Base-by-base conservation (phyloP, 352 stramenopile species). In the Phytophthora cajani region DNA sequence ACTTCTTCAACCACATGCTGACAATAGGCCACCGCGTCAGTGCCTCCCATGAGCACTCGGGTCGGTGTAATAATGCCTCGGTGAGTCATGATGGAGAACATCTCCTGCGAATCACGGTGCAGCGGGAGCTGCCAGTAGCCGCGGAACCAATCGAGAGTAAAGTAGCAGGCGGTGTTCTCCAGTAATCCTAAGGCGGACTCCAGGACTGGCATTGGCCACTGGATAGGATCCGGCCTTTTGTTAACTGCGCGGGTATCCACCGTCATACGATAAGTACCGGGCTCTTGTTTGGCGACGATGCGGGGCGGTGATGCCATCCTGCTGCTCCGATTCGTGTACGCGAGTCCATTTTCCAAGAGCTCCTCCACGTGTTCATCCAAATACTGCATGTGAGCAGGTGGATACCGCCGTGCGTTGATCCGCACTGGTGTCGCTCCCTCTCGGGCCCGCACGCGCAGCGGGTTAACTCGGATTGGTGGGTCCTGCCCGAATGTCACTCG, bases 101-200 rank as follows among this genome's bases (percentile, higher is more conserved):
- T 36, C 23, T 62, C 61, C 17, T 75, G 38, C 6, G 53, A 62
- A 30, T 52, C 49, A 4, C n/a, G 0, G 42, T 60, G 21, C 0
- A 60, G 38, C 3, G 65, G 65, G 8, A 72, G 17, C 30, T 68
- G 65, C 65, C 57, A 72, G 14, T 68, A 72, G 0, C 47, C 46
- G 8, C 65, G 46, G 16, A 72, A 72, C 44, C 65, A 68, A 19
- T 68, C 58, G 1, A 72, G n/a, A 9, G 23, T 58, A 27, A 72
- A 68, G 16, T 47, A 70, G 42, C 33, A 55, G 2, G 23, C 17
- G 2, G 19, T 30, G 1, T 23, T 23, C 25, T 71, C 44, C 12
- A 60, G 21, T n/a, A 51, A 12, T n/a, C 38, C 38, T 12, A 46
- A 46, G 9, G 38, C 38, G 7, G 38, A 46, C 38, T 46, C 38